Evolutionary conservation across 108 stramenopile genomes (phyloP).

Genomic region (Mayamaea pseudoterrestris): DNA sequence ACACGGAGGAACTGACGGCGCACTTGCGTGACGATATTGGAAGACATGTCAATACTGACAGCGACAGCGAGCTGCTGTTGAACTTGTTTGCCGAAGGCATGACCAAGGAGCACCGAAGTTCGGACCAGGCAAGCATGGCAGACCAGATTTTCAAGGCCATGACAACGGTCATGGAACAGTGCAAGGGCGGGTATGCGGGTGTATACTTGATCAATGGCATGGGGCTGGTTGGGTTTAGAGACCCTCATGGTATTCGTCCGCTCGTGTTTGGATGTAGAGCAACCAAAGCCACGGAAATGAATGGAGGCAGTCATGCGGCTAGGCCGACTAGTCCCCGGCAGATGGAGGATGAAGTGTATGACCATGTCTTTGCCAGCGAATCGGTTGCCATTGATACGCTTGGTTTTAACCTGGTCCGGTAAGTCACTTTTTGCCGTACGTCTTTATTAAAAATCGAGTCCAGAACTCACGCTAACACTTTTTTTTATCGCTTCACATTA

Average conservation of each 20-base stretch:
- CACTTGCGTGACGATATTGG: constrained; percentile 27
- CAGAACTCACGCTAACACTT: background rate
- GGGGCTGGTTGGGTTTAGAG: constrained; percentile 93
- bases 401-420: constrained; percentile 82
- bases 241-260: constrained; percentile 96
- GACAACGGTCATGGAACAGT: constrained; percentile 67
- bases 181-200: constrained; percentile 92
- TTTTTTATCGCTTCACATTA: background rate
- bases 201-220: constrained; percentile 90
- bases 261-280: constrained; percentile 78
- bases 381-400: constrained; percentile 97
- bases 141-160: constrained; percentile 68
- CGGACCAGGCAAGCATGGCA: constrained; percentile 18
- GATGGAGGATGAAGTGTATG: constrained; percentile 19
- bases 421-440: constrained; percentile 6
- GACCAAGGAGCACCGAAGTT: constrained; percentile 21
- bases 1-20: constrained; percentile 63
- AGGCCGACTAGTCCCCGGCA: no score
- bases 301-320: no score
- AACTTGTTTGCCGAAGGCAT: constrained; percentile 94
- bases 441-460: background rate
- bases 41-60: constrained; percentile 95
- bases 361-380: constrained; percentile 89
- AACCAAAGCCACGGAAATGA: constrained; percentile 8
- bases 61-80: constrained; percentile 92